Evolutionary conservation across 2,329 filamentous ascomycete genomes (phyloP), one percentile per base, ranked within the genome.

Genomic region (Fusarium illudens): DNA sequence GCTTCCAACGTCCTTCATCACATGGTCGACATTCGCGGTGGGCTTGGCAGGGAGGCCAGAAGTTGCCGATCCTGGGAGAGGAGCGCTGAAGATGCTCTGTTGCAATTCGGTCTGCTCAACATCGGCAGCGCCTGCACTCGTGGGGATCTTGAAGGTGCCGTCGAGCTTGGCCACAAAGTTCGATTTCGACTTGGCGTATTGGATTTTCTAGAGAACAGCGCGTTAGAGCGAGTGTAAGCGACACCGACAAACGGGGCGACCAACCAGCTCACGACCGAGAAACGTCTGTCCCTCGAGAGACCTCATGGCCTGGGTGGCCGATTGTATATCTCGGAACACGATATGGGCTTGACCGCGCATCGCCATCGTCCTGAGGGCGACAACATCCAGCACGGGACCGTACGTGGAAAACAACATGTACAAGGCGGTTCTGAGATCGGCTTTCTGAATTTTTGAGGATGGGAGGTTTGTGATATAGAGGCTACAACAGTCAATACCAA

Each of bases 261-360:
- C 67, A 78, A 97, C 95, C 84, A 99, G 89, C 69, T 93, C 87
- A 68, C 88, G 89, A 15, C 94, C 96, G 68, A 96, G 90, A 70
- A 99, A 94, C 3, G 92, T 88, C 74, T 93, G 92, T 3, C 92
- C 93, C 72, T 98, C 91, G 49, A 97, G 83, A 11, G 92, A 89
- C 69, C 95, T 86, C 93, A 99, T 93, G 2, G 96, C 96, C 77
- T 97, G 93, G 22, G 94, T 97, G 53, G 94, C 93, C n/a, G 93
- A 89, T 71, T 97, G 92, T 32, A 95, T 84, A 77, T 99, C 95
- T 61, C 92, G 88, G 78, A 94, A 98, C 13, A 96, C 92, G 64
- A 99, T 84, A 75, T 98, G 96, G 65, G 96, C 96, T 80, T 99
- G 96, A 4, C 96, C 96, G 51, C 96, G 91, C 94, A 98, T 97